Base-by-base conservation (phyloP, 2,329 filamentous ascomycete species). In the Alternaria incomplexa region DNA sequence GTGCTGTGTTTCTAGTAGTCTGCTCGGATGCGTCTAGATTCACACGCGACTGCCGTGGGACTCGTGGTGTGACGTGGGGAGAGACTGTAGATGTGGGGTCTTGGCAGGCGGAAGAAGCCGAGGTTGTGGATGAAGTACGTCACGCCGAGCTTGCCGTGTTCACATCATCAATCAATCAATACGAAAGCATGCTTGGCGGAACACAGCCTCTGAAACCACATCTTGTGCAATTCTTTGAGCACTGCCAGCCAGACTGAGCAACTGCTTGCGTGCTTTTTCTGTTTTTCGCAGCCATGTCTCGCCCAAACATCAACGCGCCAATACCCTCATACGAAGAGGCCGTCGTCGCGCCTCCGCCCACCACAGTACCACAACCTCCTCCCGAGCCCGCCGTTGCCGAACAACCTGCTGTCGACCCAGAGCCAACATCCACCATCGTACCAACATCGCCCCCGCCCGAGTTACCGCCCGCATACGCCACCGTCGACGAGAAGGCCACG, bases 391-490 rank as follows among this genome's bases (percentile, higher is more conserved):
- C 26, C 30, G 23, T 5, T 26, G 15, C 57, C n/a, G 50, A 54
- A 47, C 32, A 44, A 17, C 22, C 30, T 15, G 40, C 26, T 15
- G 8, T 15, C 28, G 44, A 48, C 6, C 3, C 32, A 5, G 47
- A 22, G 17, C 17, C 28, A 25, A 22, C 55, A 26, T 25, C 53
- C 15, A 11, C 52, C 22, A 26, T n/a, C 15, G 15, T 40, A 20
- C 22, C 36, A 26, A 28, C 32, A 20, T 52, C 15, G 12, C 40
- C 53, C 13, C 52, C 57, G n/a, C 36, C 47, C 28, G 64, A 66
- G 56, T 32, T 64, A 15, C 71, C 71, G 1, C 73, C 73, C 12
- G 63, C 71, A 10, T 75, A 75, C 50, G 65, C 73, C 36, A 53
- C 68, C 45, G 64, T 74, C 10, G 69, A 73, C 56, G 44, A 65